These are phyloP conservation scores for Solanum lignicaule DNA, from an alignment of 257 asterid species.

Conservation along the genomic window DNA sequence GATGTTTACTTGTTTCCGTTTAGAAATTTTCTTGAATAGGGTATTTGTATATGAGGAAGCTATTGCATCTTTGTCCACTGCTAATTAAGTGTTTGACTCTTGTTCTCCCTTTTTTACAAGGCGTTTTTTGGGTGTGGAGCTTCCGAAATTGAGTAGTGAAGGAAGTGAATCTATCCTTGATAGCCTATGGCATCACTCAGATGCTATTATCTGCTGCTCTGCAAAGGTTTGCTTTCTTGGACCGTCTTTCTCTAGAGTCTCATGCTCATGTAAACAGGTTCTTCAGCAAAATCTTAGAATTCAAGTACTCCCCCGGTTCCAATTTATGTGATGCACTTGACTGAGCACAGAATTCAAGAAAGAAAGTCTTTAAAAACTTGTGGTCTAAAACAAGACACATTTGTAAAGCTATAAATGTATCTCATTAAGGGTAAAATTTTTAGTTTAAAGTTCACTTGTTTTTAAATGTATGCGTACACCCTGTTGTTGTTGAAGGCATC, in stretches of 20 bases:
- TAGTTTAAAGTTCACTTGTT: neutral
- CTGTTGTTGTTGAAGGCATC: neutral
- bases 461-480: neutral
- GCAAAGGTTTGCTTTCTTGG: constrained; percentile 34
- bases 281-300: neutral
- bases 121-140: constrained; percentile 64
- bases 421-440: neutral
- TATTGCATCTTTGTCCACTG: neutral
- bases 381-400: neutral
- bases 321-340: neutral
- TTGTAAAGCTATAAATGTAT: neutral
- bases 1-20: neutral
- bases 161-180: constrained; percentile 61
- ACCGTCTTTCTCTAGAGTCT: neutral
- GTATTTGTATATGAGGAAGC: neutral
- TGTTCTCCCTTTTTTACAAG: constrained; percentile 13
- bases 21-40: neutral
- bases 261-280: neutral
- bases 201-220: constrained; percentile 81
- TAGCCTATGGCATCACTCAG: constrained; percentile 67
- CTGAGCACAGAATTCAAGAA: neutral
- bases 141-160: constrained; percentile 45
- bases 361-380: neutral
- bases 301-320: neutral
- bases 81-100: neutral